phyloP scores from a whole-genome alignment of 352 stramenopile species.

The Phytophthora vignae region DNA sequence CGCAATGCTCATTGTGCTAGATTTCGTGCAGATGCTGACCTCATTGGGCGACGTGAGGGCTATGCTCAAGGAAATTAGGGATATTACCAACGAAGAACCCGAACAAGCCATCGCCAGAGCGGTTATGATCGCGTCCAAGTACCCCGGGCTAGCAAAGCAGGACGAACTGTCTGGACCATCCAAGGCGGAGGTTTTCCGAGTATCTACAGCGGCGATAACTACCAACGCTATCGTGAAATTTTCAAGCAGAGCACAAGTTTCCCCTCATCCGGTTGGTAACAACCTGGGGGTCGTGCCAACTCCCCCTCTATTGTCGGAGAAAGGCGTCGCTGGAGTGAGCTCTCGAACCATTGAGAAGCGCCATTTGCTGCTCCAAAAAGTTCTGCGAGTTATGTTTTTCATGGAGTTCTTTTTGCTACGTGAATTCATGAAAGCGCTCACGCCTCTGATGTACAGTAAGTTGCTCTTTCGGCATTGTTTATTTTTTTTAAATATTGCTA shows the following conservation, averaged over 20 bases:
- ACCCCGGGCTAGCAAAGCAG: constrained; percentile 15
- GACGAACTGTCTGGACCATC: background rate
- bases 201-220: constrained; percentile 1
- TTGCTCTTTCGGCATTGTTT: background rate
- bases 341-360: constrained; percentile 5
- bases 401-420: constrained; percentile 41
- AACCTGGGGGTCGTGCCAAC: background rate
- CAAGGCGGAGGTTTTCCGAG: constrained; percentile 13
- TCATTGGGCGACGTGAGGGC: constrained; percentile 35
- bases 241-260: background rate
- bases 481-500: background rate
- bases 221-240: background rate
- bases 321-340: background rate
- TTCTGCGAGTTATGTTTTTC: constrained; percentile 40
- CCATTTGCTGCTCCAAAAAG: constrained; percentile 16
- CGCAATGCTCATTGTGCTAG: constrained; percentile 37
- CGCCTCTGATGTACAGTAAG: constrained; percentile 40
- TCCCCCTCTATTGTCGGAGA: background rate
- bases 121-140: constrained; percentile 9
- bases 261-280: background rate
- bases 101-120: constrained; percentile 20
- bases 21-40: constrained; percentile 39
- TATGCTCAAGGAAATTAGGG: constrained; percentile 25
- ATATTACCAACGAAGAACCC: constrained; percentile 11
- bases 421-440: constrained; percentile 44